Evolutionary conservation across 768 basidiomycete genomes (phyloP), one percentile per base, ranked within the genome.

Genomic region (Boletales sp.): DNA sequence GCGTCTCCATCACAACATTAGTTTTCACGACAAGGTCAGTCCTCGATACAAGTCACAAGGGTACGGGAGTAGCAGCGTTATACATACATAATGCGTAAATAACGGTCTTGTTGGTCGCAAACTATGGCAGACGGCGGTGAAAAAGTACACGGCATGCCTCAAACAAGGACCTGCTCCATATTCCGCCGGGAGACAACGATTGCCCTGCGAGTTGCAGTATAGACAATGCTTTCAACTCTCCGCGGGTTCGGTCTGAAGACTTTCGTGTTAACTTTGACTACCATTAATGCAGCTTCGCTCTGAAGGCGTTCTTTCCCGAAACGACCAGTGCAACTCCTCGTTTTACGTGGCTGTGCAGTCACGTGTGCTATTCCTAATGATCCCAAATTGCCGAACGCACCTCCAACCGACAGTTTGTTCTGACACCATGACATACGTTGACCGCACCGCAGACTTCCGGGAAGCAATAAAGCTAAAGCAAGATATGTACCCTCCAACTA

Each of bases 401-500:
- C 13, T 36, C n/a, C n/a, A 7, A 21, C 48, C 15, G 21, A 12
- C 38, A 17, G 11, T 35, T 33, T 17, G 25, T 43, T 40, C 30
- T 36, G 44, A 36, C 57, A 14, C 44, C 31, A 87, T 87, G 86
- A 76, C 80, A 33, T 75, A 73, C 61, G 70, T 58, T 50, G 73
- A 86, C 71, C 76, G 83, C 33, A 90, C 87, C 17, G 59, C 70
- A 33, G 82, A 84, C 56, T 89, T 90, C 60, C 73, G 74, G 51
- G 66, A 77, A 52, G 60, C 74, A 40, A 58, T 86, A 35, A 64
- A 72, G 43, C 76, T 80, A 52, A 78, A 77, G 59, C 72, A 77
- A 61, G 65, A 58, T 36, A 51, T 40, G 37, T 42, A 67, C 19
- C 67, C 81, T 39, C 72, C 77, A n/a, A 56, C 67, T 30, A 84